Conservation (phyloP, 1,139 yeast genomes). For the Suhomyces panamericanus region DNA sequence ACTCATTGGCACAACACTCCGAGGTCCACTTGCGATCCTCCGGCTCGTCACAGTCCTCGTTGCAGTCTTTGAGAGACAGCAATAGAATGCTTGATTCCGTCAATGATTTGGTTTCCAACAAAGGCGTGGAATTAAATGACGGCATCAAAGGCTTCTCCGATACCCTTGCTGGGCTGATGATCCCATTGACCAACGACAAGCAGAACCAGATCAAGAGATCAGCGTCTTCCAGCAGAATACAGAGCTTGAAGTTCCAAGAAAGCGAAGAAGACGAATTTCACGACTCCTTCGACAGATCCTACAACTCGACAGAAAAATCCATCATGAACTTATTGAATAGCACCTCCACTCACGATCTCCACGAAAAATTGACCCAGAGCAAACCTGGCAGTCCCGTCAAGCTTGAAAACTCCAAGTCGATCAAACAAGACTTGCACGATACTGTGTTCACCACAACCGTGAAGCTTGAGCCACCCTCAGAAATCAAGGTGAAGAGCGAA, state of each 20-base stretch:
- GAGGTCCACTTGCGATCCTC: constrained; percentile 38
- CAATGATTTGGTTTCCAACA: constrained; percentile 22
- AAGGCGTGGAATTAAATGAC: constrained; percentile 42
- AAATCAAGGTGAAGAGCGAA: not conserved
- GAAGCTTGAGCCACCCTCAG: constrained; percentile 3
- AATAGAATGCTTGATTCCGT: constrained; percentile 37
- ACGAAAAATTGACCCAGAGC: constrained; percentile 7
- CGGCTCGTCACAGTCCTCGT: constrained; percentile 47
- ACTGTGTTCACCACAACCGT: not conserved
- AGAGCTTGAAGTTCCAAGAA: constrained; percentile 5
- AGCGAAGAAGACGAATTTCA: constrained; percentile 26
- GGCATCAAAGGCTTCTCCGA: constrained; percentile 50
- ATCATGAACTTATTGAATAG: constrained; percentile 41
- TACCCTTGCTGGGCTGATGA: constrained; percentile 39
- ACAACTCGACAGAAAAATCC: constrained; percentile 43
- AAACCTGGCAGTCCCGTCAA: not conserved
- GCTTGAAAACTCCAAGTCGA: not conserved
- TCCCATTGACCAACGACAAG: constrained; percentile 15
- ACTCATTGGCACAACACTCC: constrained; percentile 31
- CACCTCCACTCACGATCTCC: constrained; percentile 13
- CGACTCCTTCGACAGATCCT: constrained; percentile 41
- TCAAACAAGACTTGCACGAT: not conserved
- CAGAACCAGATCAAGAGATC: constrained; percentile 4
- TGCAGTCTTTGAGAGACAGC: constrained; percentile 41
- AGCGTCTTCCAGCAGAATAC: constrained; percentile 4